Evolutionary conservation across 2,329 filamentous ascomycete genomes (phyloP).

Genomic region (Davidsoniella virescens): DNA sequence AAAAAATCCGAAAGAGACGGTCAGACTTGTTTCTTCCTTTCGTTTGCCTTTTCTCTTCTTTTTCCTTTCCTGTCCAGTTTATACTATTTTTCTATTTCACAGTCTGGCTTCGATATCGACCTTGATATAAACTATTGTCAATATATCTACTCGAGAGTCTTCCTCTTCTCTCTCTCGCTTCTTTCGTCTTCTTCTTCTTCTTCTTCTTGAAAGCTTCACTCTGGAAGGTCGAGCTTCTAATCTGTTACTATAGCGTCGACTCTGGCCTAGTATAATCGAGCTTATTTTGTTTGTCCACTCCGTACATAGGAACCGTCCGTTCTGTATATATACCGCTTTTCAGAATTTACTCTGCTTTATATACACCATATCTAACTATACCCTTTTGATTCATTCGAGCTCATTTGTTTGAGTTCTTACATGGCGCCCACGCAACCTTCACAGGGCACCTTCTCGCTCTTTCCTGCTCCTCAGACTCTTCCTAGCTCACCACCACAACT

Average conservation of each 20-base stretch:
- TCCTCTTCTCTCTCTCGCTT: background rate
- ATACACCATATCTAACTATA: no score
- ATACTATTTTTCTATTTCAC: background rate
- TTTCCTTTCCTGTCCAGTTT: background rate
- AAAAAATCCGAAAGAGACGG: no score
- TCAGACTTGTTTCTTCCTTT: background rate
- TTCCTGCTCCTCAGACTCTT: slow-evolving; percentile 2
- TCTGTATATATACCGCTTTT: background rate
- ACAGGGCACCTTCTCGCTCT: slow-evolving; percentile 10
- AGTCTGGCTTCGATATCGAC: background rate
- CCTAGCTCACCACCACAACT: slow-evolving; percentile 7
- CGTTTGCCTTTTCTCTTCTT: background rate
- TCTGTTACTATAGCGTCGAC: background rate
- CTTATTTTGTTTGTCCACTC: no score
- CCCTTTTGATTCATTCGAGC: background rate
- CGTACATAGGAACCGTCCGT: background rate
- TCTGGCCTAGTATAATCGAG: no score
- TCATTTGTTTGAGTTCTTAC: background rate
- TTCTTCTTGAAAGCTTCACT: background rate
- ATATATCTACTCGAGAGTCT: background rate
- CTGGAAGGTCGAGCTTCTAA: background rate
- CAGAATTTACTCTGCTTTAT: no score
- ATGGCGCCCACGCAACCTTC: slow-evolving; percentile 5
- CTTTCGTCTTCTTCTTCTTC: background rate
- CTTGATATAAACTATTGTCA: no score